These are phyloP conservation scores for Breynia disticha DNA, from an alignment of 441 rosid species.

Conservation along the genomic window DNA sequence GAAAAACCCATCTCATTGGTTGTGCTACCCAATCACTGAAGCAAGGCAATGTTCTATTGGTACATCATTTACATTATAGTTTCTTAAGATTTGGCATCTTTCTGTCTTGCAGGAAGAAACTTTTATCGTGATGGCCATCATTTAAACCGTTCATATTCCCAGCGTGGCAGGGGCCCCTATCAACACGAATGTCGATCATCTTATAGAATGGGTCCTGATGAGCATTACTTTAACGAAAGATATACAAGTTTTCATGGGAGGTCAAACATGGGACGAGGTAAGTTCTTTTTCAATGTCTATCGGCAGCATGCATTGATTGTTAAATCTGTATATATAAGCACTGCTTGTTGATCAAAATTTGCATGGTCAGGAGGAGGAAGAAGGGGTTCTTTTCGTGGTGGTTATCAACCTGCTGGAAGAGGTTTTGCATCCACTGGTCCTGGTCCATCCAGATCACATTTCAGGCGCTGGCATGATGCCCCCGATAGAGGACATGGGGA, in stretches of 20 bases:
- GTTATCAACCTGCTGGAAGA: slow-evolving; percentile 30
- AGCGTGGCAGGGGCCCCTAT: slow-evolving; percentile 32
- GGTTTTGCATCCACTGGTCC: slow-evolving; percentile 19
- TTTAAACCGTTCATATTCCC: slow-evolving; percentile 27
- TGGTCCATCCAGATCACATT: slow-evolving; percentile 35
- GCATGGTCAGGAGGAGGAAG: slow-evolving; percentile 27
- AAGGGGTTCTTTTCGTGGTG: slow-evolving; percentile 39
- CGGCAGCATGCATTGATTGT: not conserved
- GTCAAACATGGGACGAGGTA: slow-evolving; percentile 31
- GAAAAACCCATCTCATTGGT: too few relatives aligned
- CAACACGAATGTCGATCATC: slow-evolving; percentile 29
- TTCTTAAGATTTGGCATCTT: slow-evolving; percentile 4
- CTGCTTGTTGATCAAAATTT: slow-evolving; percentile 4
- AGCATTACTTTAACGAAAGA: slow-evolving; percentile 24
- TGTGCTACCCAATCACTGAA: too few relatives aligned
- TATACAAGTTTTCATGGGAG: slow-evolving; percentile 29
- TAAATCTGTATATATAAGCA: not conserved
- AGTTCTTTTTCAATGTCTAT: slow-evolving; percentile 6
- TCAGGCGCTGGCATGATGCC: slow-evolving; percentile 33
- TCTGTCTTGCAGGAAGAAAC: slow-evolving; percentile 32
- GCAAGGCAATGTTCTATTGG: not conserved
- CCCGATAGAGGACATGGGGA: slow-evolving; percentile 29
- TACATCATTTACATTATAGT: slow-evolving; percentile 10
- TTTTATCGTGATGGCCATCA: slow-evolving; percentile 34
- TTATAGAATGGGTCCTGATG: slow-evolving; percentile 28